Conservation (phyloP, 768 basidiomycete species). For the Tremella yokohamensis region DNA sequence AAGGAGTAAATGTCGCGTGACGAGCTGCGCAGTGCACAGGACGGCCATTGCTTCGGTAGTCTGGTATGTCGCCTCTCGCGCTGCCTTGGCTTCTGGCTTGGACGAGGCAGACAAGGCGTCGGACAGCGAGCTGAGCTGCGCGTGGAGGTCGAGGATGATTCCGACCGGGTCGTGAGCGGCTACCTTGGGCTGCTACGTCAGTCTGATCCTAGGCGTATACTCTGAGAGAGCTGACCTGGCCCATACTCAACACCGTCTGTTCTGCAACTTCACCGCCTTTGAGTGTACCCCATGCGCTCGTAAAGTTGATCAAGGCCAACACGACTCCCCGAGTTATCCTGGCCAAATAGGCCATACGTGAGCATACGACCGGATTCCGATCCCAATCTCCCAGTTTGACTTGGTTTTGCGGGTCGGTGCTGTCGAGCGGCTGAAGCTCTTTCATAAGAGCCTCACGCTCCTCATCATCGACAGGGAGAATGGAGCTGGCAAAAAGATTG, state of each 20-base stretch:
- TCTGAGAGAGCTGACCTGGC: slow-evolving; percentile 6
- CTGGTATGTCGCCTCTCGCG: slow-evolving; percentile 8
- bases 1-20: slow-evolving; percentile 9
- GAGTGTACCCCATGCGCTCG: slow-evolving; percentile 26
- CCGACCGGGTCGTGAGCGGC: slow-evolving; percentile 9
- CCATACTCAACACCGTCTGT: slow-evolving; percentile 10
- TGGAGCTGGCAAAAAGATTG: slow-evolving; percentile 73
- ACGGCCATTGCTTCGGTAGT: slow-evolving; percentile 14
- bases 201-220: background rate
- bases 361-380: slow-evolving; percentile 68
- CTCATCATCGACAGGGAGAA: slow-evolving; percentile 74
- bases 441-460: slow-evolving; percentile 67
- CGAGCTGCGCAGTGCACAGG: slow-evolving; percentile 22
- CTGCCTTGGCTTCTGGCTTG: slow-evolving; percentile 1
- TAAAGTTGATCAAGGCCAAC: slow-evolving; percentile 59
- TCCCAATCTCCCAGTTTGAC: slow-evolving; percentile 59
- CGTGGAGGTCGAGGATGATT: slow-evolving; percentile 12
- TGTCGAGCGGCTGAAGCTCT: slow-evolving; percentile 42
- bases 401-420: slow-evolving; percentile 50
- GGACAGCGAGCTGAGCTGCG: slow-evolving; percentile 9
- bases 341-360: slow-evolving; percentile 69
- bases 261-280: slow-evolving; percentile 11
- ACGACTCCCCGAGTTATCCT: slow-evolving; percentile 67
- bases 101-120: slow-evolving; percentile 7
- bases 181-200: background rate